Percentiles rank a stretch among this genome's conserved stretches.
phyloP scores from a whole-genome alignment of 352 stramenopile species.

The Globisporangium middletonii region DNA sequence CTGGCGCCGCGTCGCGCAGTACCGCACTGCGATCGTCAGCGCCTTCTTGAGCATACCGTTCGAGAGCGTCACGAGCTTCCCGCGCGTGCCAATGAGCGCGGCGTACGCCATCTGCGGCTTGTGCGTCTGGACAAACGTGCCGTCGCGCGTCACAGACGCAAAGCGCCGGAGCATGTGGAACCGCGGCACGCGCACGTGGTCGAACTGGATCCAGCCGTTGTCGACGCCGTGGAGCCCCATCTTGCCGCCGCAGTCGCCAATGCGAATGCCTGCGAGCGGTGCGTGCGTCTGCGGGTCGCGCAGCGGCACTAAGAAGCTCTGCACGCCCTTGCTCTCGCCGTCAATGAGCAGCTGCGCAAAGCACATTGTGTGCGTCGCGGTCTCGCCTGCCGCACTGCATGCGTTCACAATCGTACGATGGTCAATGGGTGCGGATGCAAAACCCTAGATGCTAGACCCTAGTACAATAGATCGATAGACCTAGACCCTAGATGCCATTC shows the following conservation, averaged over 20 bases:
- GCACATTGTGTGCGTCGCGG: conserved; percentile 93
- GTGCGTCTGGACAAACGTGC: conserved; percentile 55
- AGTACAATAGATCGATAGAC: too few relatives aligned
- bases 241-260: conserved; percentile 68
- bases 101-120: conserved; percentile 68
- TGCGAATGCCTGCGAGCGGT: conserved; percentile 39
- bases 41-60: conserved; percentile 86
- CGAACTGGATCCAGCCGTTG: conserved; percentile 75
- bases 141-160: conserved; percentile 53
- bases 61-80: conserved; percentile 67
- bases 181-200: conserved; percentile 66
- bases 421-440: neutral
- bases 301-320: conserved; percentile 95
- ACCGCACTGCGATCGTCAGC: conserved; percentile 91
- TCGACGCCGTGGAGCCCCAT: conserved; percentile 72
- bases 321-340: conserved; percentile 82
- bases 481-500: too few relatives aligned
- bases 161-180: conserved; percentile 75
- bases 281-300: conserved; percentile 78
- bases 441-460: neutral
- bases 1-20: conserved; percentile 92
- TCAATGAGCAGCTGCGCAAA: conserved; percentile 90
- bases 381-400: conserved; percentile 78
- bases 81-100: conserved; percentile 68
- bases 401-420: neutral